Base-by-base conservation (phyloP, 768 basidiomycete genomes). In the Dendrothele bispora region DNA sequence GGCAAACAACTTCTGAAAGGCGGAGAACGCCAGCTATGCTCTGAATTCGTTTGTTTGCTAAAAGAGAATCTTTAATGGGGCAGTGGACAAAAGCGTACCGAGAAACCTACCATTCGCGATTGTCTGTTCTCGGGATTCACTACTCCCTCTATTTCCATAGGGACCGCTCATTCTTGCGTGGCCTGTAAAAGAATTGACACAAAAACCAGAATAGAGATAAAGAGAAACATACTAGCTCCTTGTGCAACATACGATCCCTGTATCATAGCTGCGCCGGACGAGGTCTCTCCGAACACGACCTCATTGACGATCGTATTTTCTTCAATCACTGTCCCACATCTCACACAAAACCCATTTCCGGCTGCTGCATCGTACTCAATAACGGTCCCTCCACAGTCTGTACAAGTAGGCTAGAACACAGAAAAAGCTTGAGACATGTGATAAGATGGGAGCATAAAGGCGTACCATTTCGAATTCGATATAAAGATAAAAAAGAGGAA, bases 281-380 rank as follows among this genome's bases (percentile, higher is more conserved):
- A 80, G 4, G 89, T 88, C 73, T 99, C 97, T n/a, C 93, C 92
- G 56, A 99, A 99, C 1, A 85, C 83, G 46, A 99, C 82, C 63
- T 99, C 97, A 53, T 86, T 89, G 8, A 98, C 91, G 50, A 98
- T 93, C 2, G 87, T 83, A 60, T 92, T 94, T 66, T 97, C 91
- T 68, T 95, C 92, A 8, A 95, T 75, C 15, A 98, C 93, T 6
- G 86, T 88, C 38, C 91, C 92, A 57, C 95, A 98, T 55, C 79
- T 73, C 1, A 87, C 79, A 56, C 92, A 95, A 61, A 91, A 88
- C 5, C 88, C 88, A 54, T 89, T 89, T 7, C 91, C 91, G 5
- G 88, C 88, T 11, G 88, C 83, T 26, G 83, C 71, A 65, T 91
- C 88, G 62, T 91, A 91, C 61, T 91, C 89, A 53, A 92, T 91